phyloP scores from a whole-genome alignment of 192 early-diverging fungal species.

The Backusella mclennaniae region DNA sequence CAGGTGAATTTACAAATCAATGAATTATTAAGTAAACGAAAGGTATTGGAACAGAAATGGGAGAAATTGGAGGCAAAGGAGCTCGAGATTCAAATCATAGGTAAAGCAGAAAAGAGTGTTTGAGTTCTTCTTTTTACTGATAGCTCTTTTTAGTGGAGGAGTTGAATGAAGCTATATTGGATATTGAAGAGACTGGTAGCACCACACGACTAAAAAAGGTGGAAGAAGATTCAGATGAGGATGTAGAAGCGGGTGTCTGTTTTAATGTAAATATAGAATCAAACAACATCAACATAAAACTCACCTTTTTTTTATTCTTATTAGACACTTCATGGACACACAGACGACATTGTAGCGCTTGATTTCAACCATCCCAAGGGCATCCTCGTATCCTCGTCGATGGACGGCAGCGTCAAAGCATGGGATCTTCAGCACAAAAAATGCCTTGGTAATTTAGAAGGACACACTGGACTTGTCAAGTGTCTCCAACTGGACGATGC shows the following conservation, averaged over 20 bases:
- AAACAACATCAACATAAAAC: neutral
- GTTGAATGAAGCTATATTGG: conserved; percentile 41
- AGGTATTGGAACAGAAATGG: conserved; percentile 39
- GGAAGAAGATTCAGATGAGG: conserved; percentile 14
- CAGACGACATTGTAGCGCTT: conserved; percentile 55
- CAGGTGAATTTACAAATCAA: conserved; percentile 50
- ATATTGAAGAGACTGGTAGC: conserved; percentile 33
- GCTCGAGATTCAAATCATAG: conserved; percentile 15
- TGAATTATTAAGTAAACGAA: conserved; percentile 41
- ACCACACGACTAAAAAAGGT: neutral
- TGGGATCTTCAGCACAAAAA: conserved; percentile 65
- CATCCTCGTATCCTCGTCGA: conserved; percentile 60
- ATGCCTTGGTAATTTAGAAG: conserved; percentile 53
- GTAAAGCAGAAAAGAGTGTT: neutral
- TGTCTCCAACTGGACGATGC: conserved; percentile 35
- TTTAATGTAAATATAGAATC: conserved; percentile 12
- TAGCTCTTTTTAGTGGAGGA: conserved; percentile 37
- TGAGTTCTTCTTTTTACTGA: neutral
- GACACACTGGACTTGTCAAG: conserved; percentile 37
- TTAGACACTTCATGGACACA: conserved; percentile 58
- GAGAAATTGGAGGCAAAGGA: conserved; percentile 46
- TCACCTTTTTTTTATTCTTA: neutral
- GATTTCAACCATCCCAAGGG: conserved; percentile 58
- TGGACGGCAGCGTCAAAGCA: conserved; percentile 67
- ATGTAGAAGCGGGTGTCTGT: conserved; percentile 5